Evolutionary conservation across 139 green algal species (phyloP).

Genomic region (Coccomyxa sp.): DNA sequence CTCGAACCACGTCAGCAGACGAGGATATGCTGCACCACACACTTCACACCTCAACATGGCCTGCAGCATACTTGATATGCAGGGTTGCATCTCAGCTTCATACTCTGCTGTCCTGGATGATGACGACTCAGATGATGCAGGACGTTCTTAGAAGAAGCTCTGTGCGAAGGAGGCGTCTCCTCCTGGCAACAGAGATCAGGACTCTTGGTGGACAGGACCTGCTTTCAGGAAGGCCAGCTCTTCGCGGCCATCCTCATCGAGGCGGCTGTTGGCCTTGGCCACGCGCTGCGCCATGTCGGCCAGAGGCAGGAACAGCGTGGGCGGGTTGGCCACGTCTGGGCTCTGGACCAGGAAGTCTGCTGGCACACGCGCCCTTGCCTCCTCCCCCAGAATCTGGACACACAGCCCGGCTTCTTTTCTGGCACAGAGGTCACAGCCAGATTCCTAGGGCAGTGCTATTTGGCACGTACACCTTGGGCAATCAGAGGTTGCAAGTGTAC

Average conservation of each 20-base stretch:
- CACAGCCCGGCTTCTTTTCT: not conserved
- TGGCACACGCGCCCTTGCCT: conserved; percentile 73
- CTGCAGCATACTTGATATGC: no score
- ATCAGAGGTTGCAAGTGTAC: no score
- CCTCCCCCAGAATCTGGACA: conserved; percentile 72
- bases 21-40: conserved; percentile 55
- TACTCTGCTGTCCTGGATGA: no score
- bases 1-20: conserved; percentile 75
- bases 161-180: no score
- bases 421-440: no score
- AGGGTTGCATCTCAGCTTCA: no score
- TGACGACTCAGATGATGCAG: no score
- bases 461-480: no score
- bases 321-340: conserved; percentile 82
- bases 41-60: no score
- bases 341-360: conserved; percentile 88
- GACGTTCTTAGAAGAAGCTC: no score
- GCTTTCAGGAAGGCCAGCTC: conserved; percentile 10
- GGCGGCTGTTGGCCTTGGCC: not conserved
- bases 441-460: no score
- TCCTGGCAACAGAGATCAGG: not conserved
- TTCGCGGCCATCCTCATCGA: not conserved
- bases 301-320: conserved; percentile 85
- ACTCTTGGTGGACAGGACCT: not conserved
- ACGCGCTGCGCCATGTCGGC: conserved; percentile 11